Percentiles rank a stretch among this genome's conserved stretches.
These are phyloP conservation scores for Auriculariales sp. DNA, from an alignment of 768 basidiomycete species.

Conservation along the genomic window DNA sequence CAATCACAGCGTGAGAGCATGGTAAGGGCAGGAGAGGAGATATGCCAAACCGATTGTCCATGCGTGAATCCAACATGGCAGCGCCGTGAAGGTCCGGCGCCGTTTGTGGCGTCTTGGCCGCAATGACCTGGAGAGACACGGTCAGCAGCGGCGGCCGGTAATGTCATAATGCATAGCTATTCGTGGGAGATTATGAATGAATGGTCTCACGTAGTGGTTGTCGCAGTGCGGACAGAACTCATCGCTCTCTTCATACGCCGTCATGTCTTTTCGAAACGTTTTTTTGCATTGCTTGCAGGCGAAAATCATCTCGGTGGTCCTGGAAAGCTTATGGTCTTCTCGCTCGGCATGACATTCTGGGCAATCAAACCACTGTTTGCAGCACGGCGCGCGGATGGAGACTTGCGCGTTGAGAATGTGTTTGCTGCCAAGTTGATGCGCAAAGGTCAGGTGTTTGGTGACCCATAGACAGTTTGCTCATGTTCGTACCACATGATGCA, in stretches of 20 bases:
- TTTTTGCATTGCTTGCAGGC: conserved; percentile 87
- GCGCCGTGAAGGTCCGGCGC: conserved; percentile 44
- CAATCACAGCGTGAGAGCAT: no score
- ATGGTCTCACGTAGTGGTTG: conserved; percentile 80
- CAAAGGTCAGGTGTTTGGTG: not conserved
- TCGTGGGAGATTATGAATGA: not conserved
- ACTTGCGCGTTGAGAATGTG: conserved; percentile 96
- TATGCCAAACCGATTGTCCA: conserved; percentile 79
- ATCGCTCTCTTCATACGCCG: conserved; percentile 84
- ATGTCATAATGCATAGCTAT: not conserved
- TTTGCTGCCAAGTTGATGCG: conserved; percentile 40
- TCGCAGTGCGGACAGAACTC: conserved; percentile 98
- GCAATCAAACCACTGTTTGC: conserved; percentile 97
- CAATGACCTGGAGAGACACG: conserved; percentile 51
- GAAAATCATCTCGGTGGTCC: conserved; percentile 75
- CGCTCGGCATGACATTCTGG: conserved; percentile 85
- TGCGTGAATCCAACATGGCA: conserved; percentile 81
- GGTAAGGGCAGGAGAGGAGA: no score
- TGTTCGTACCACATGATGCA: not conserved
- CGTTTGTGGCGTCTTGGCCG: conserved; percentile 82
- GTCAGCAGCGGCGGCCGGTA: not conserved
- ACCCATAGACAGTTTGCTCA: not conserved
- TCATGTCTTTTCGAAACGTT: conserved; percentile 94
- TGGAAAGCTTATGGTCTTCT: conserved; percentile 55
- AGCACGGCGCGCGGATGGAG: conserved; percentile 90